Base-by-base conservation (phyloP, 441 rosid species). In the Monsonia emarginata region DNA sequence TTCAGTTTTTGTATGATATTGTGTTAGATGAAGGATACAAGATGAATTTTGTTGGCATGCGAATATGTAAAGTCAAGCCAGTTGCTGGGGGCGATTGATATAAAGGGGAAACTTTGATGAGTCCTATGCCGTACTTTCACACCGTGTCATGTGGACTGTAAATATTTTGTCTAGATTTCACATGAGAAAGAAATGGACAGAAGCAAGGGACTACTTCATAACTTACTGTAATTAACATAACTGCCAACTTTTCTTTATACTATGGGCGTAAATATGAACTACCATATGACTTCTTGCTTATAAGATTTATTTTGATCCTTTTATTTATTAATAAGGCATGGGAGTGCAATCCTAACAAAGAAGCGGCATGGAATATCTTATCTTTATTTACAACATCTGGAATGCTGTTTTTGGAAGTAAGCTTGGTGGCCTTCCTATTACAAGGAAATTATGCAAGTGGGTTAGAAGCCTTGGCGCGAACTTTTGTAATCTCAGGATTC, bases 361-460 rank as follows among this genome's bases (percentile, higher is more conserved):
- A 87, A 78, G 74, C 83, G 58, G 65, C 77, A 18, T 93, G 98
- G 98, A 88, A 90, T 76, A 64, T 88, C 27, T 68, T 90, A 18
- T 90, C 97, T 54, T 72, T 88, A 72, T 82, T 86, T 64, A 86
- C 98, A 69, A 85, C 87, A 40, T 86, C 95, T 28, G 98, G 97
- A 74, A 90, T 90, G 97, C 71, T 93, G 72, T 90, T 90, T 74
- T 31, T 93, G 73, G 98, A 93, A 88, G 86, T 90, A 67, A 93
- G 98, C 83, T 83, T 90, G 90, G 81, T 93, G 76, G 97, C 98
- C 48, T 88, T 93, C 81, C 72, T 93, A 64, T 79, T 86, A 70
- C 95, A 90, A 79, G 97, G 98, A 63, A 90, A 88, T 81, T 81
- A 87, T 69, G 86, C 88, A 7, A 87, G 88, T 26, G 95, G 98